These are phyloP conservation scores for Coprinopsis marcescibilis DNA, from an alignment of 768 basidiomycete genomes.

Conservation along the genomic window DNA sequence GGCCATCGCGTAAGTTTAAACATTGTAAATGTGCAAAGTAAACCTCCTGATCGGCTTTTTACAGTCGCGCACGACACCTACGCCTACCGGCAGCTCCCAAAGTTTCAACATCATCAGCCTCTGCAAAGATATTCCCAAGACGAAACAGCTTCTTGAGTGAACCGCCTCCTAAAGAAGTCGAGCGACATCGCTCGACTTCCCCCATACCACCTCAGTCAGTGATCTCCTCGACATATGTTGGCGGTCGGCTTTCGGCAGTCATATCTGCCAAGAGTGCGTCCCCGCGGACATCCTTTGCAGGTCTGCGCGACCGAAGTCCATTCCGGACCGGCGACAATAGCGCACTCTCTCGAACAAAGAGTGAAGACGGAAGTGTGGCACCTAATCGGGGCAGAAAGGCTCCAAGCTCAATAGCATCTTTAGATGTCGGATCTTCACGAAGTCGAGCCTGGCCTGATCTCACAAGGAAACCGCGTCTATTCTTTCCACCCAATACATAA, in stretches of 20 bases:
- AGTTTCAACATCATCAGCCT: not conserved
- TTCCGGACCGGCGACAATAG: not conserved
- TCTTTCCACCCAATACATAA: constrained; percentile 1
- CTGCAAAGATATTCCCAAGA: constrained; percentile 6
- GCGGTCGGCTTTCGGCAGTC: not conserved
- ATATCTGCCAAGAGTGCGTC: constrained; percentile 7
- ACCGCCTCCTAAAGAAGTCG: constrained; percentile 40
- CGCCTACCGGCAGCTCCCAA: constrained; percentile 48
- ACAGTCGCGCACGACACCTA: constrained; percentile 76
- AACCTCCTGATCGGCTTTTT: constrained; percentile 9
- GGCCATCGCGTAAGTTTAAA: constrained; percentile 69
- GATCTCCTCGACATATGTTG: constrained; percentile 8
- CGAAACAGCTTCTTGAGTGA: constrained; percentile 9
- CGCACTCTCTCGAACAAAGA: constrained; percentile 5
- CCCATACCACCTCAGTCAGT: not conserved
- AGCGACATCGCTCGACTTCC: constrained; percentile 59
- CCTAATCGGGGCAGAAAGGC: not conserved
- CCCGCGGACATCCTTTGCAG: not conserved
- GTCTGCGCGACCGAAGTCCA: constrained; percentile 4
- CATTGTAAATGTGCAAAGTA: constrained; percentile 4
- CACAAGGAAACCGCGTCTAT: constrained; percentile 1
- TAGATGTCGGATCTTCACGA: not conserved
- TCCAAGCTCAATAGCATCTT: constrained; percentile 5
- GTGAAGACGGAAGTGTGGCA: not conserved
- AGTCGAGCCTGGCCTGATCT: constrained; percentile 9